phyloP scores from a whole-genome alignment of 495 filamentous ascomycete species.

The Tuber umbilicatum region DNA sequence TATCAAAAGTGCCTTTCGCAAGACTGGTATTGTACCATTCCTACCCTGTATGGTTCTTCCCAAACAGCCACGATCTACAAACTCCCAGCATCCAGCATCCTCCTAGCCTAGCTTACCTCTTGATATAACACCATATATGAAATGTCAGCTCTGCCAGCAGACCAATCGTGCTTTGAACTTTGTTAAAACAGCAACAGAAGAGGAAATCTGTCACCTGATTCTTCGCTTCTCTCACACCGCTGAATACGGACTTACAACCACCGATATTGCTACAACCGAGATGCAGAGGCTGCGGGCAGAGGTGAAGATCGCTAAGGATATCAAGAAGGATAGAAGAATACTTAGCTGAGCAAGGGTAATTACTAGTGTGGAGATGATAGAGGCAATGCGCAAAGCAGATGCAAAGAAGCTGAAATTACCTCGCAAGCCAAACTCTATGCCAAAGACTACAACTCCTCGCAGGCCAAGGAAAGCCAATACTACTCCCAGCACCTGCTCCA shows the following conservation, averaged over 20 bases:
- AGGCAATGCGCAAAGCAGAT: neutral
- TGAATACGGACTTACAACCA: neutral
- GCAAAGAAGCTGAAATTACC: neutral
- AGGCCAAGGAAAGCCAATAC: too few relatives aligned
- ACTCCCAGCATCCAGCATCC: accelerated
- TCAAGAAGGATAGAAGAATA: neutral
- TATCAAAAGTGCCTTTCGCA: neutral
- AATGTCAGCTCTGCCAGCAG: neutral
- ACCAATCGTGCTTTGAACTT: neutral
- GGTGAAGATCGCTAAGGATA: neutral
- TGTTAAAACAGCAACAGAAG: neutral
- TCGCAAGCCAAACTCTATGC: too few relatives aligned
- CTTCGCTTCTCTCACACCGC: neutral
- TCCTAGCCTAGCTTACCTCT: neutral
- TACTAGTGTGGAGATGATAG: neutral
- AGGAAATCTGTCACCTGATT: neutral
- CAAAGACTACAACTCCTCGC: too few relatives aligned
- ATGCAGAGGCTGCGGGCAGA: neutral
- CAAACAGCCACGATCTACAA: neutral
- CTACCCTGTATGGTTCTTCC: neutral
- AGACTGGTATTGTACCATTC: neutral
- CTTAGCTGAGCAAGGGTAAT: neutral
- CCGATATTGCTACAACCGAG: neutral
- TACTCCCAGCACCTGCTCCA: neutral
- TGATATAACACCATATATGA: neutral